A percentile compares a stretch with the other conserved stretches of the same genome.
Evolutionary conservation across 2,329 filamentous ascomycete species (phyloP).

Genomic region (Trichoderma citrinoviride): DNA sequence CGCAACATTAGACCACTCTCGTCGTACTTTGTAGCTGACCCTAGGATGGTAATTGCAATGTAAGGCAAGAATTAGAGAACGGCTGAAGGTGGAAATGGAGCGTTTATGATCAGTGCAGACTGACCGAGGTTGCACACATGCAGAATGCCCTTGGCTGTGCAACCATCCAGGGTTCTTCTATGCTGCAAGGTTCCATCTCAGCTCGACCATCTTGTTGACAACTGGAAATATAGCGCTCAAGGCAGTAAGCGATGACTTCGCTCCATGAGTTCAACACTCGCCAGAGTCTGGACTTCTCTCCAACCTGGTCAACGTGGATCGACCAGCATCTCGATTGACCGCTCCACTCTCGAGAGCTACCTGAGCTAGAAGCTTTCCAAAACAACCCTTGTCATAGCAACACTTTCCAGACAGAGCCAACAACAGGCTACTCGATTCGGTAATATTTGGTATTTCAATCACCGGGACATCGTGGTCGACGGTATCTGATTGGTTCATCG

Average conservation of each 20-base stretch:
- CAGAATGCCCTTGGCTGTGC: background rate
- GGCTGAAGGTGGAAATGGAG: no score
- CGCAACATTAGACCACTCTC: background rate
- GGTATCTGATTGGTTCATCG: no score
- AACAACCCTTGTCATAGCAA: background rate
- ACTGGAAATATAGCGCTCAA: no score
- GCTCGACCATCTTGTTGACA: background rate
- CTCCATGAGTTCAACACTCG: no score
- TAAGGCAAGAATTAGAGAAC: background rate
- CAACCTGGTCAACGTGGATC: background rate
- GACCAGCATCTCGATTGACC: constrained; percentile 7
- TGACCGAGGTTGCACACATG: background rate
- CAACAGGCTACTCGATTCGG: background rate
- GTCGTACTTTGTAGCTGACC: background rate
- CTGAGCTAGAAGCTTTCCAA: constrained; percentile 1
- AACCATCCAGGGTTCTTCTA: background rate
- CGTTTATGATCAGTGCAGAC: background rate
- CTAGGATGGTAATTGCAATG: background rate
- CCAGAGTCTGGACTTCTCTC: background rate
- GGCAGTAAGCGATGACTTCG: no score
- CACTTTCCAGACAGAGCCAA: background rate
- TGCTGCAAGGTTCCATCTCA: background rate
- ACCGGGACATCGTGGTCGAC: background rate
- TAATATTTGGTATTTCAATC: background rate
- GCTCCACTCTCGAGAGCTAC: background rate